A percentile compares a stretch with the other conserved stretches of the same genome.
Conservation (phyloP, 2,329 filamentous ascomycete species). For the Cladosporium austrohemisphaericum region DNA sequence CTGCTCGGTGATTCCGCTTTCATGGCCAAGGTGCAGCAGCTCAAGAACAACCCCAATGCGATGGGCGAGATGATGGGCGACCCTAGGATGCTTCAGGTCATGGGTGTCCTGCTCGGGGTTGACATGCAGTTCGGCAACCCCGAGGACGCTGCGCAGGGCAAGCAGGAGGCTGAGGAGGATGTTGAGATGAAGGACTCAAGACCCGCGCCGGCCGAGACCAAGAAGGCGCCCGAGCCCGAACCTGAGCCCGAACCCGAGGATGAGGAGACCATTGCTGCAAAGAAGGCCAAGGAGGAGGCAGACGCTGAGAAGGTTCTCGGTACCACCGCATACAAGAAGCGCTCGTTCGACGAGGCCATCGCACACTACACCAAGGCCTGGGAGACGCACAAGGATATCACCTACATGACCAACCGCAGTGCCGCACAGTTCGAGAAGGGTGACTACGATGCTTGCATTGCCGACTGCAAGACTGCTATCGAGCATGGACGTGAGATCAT, state of each 20-base stretch:
- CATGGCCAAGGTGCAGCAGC: slow-evolving; percentile 80
- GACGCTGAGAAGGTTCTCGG: slow-evolving; percentile 93
- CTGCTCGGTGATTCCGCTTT: slow-evolving; percentile 80
- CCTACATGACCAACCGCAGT: slow-evolving; percentile 93
- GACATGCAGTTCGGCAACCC: slow-evolving; percentile 73
- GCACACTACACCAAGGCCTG: slow-evolving; percentile 92
- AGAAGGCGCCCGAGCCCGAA: slow-evolving; percentile 62
- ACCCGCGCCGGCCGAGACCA: slow-evolving; percentile 43
- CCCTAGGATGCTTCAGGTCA: slow-evolving; percentile 86
- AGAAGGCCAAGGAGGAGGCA: slow-evolving; percentile 86
- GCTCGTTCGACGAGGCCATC: slow-evolving; percentile 91
- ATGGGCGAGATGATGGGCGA: slow-evolving; percentile 80
- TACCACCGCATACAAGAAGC: slow-evolving; percentile 97
- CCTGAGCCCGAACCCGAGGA: slow-evolving; percentile 67
- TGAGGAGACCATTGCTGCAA: slow-evolving; percentile 77
- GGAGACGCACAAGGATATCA: slow-evolving; percentile 93
- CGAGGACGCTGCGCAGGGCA: slow-evolving; percentile 41
- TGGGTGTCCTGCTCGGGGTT: slow-evolving; percentile 88
- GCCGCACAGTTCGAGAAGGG: slow-evolving; percentile 96
- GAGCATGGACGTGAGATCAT: slow-evolving; percentile 85
- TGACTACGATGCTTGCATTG: slow-evolving; percentile 82
- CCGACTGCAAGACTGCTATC: slow-evolving; percentile 80
- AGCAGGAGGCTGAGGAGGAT: slow-evolving; percentile 59
- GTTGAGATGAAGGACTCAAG: slow-evolving; percentile 72
- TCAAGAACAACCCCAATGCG: slow-evolving; percentile 76